phyloP scores from a whole-genome alignment of 108 stramenopile species.

The Cyclotella cryptica region DNA sequence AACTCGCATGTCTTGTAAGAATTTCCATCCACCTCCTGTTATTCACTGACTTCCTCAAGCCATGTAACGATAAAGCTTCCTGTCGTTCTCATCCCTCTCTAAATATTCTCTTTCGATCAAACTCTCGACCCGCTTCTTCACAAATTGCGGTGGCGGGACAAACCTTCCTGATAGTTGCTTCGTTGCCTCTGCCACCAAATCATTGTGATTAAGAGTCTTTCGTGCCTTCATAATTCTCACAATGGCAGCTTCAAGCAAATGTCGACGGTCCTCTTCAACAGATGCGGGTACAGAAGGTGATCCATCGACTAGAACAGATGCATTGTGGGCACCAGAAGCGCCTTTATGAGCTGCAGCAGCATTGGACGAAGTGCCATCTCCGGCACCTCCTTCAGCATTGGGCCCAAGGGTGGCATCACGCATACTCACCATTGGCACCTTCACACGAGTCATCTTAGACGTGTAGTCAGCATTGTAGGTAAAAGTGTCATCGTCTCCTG shows the following conservation, averaged over 20 bases:
- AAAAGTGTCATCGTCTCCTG: slow-evolving; percentile 90
- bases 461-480: slow-evolving; percentile 91
- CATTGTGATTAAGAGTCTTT: slow-evolving; percentile 92
- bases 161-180: slow-evolving; percentile 86
- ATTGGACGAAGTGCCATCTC: slow-evolving; percentile 40
- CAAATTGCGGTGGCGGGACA: slow-evolving; percentile 86
- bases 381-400: slow-evolving; percentile 35
- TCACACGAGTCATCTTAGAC: slow-evolving; percentile 89
- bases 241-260: slow-evolving; percentile 95
- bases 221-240: slow-evolving; percentile 98
- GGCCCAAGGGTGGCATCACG: slow-evolving; percentile 67
- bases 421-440: slow-evolving; percentile 91
- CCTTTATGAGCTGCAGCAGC: slow-evolving; percentile 5
- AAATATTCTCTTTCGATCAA: slow-evolving; percentile 98
- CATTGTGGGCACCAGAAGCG: neutral
- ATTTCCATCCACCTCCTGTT: neutral
- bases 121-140: slow-evolving; percentile 96
- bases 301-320: slow-evolving; percentile 55
- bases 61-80: slow-evolving; percentile 86
- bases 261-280: slow-evolving; percentile 92
- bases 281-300: slow-evolving; percentile 64
- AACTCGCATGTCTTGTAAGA: neutral
- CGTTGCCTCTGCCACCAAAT: slow-evolving; percentile 94
- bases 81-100: slow-evolving; percentile 89
- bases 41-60: slow-evolving; percentile 56